Evolutionary conservation across 345 rosid genomes (phyloP).

Genomic region (Trapa incisa): DNA sequence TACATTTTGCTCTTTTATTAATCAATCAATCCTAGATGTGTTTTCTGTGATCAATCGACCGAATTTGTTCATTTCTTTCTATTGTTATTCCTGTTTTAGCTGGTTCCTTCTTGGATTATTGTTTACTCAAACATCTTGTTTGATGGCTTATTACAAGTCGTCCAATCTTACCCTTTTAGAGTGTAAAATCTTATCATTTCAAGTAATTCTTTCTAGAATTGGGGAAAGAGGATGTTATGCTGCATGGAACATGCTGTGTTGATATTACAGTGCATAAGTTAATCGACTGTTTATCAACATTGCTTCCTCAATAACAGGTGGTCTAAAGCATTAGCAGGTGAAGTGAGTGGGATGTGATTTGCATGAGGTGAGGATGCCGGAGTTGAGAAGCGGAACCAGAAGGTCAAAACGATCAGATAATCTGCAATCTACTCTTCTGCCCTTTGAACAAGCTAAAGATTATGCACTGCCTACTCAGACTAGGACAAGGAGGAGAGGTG

Average conservation of each 20-base stretch:
- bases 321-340: constrained; percentile 18
- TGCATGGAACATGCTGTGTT: not conserved
- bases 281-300: not conserved
- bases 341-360: constrained; percentile 41
- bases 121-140: not conserved
- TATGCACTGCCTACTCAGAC: constrained; percentile 54
- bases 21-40: not conserved
- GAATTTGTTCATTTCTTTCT: not conserved
- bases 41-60: not conserved
- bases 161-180: not conserved
- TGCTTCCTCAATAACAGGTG: constrained; percentile 11
- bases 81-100: not conserved
- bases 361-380: constrained; percentile 98
- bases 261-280: not conserved
- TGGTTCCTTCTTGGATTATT: not conserved
- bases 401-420: constrained; percentile 86
- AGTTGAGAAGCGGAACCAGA: constrained; percentile 95
- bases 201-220: not conserved
- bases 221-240: not conserved
- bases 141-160: not conserved
- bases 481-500: constrained; percentile 74
- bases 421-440: constrained; percentile 64
- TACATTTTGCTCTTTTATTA: not conserved
- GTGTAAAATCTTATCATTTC: not conserved
- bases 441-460: constrained; percentile 54